Conservation (phyloP, 352 stramenopile species). For the Phytophthora sp. region DNA sequence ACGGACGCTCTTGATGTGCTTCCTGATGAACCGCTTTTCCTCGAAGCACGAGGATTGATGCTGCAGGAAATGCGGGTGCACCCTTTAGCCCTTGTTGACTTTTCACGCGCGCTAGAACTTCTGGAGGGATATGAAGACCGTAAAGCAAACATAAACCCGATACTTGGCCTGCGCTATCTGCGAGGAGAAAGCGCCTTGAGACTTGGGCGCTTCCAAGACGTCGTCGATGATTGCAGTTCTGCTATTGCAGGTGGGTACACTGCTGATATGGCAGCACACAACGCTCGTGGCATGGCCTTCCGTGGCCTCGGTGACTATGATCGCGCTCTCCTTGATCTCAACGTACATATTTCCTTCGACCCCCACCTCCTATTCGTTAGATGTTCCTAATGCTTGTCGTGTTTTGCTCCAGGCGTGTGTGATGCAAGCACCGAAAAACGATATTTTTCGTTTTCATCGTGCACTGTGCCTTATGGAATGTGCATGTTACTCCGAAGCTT, state of each 20-base stretch:
- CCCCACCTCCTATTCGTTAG: no score
- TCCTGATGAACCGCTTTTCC: slow-evolving; percentile 61
- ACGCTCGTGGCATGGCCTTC: slow-evolving; percentile 61
- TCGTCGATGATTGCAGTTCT: slow-evolving; percentile 55
- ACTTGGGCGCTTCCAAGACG: slow-evolving; percentile 45
- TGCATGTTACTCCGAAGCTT: slow-evolving; percentile 46
- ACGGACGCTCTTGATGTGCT: slow-evolving; percentile 61
- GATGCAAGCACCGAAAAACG: slow-evolving; percentile 42
- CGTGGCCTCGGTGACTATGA: slow-evolving; percentile 67
- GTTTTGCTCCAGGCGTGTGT: slow-evolving; percentile 43
- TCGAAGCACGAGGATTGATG: slow-evolving; percentile 58
- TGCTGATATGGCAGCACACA: slow-evolving; percentile 51
- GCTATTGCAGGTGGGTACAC: slow-evolving; percentile 27
- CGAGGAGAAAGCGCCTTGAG: slow-evolving; percentile 53
- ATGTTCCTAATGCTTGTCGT: neutral
- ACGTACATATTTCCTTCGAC: slow-evolving; percentile 33
- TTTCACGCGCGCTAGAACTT: slow-evolving; percentile 40
- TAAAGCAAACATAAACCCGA: slow-evolving; percentile 16
- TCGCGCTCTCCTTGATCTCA: slow-evolving; percentile 57
- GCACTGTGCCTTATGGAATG: slow-evolving; percentile 69
- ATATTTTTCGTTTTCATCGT: slow-evolving; percentile 74
- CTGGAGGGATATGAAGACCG: slow-evolving; percentile 25
- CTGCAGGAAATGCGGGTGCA: slow-evolving; percentile 64
- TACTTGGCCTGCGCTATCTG: slow-evolving; percentile 43
- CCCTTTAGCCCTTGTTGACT: slow-evolving; percentile 61